Evolutionary conservation across 352 stramenopile species (phyloP).

Genomic region (Phytopythium litorale): DNA sequence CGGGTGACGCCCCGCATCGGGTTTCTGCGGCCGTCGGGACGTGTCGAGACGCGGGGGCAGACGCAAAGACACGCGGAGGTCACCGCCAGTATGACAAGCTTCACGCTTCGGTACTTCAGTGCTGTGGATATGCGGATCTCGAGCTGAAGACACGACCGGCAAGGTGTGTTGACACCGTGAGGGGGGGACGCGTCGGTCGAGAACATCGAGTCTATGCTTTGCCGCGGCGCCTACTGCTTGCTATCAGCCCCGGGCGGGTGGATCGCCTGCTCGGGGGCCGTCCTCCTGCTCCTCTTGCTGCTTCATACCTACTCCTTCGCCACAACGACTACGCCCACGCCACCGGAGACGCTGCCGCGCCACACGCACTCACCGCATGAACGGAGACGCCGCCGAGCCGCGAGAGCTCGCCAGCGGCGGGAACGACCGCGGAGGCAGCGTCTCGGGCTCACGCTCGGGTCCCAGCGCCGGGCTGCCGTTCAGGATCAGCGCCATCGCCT

Average conservation of each 20-base stretch:
- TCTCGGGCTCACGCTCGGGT: conserved; percentile 13
- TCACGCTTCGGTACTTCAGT: too few relatives aligned
- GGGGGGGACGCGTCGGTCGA: not conserved
- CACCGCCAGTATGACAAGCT: too few relatives aligned
- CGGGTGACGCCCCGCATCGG: not conserved
- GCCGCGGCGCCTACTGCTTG: not conserved
- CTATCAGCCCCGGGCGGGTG: not conserved
- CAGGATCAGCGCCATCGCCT: conserved; percentile 75
- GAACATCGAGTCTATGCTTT: conserved; percentile 1
- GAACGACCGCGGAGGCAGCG: not conserved
- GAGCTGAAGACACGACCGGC: not conserved
- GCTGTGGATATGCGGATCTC: too few relatives aligned
- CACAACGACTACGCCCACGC: not conserved
- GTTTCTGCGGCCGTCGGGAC: not conserved
- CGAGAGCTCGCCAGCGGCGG: not conserved
- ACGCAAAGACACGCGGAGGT: conserved; percentile 2
- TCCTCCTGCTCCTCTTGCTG: not conserved
- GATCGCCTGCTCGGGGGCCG: not conserved
- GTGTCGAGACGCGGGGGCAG: not conserved
- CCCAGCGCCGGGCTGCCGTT: conserved; percentile 53
- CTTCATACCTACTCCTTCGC: not conserved
- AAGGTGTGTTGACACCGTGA: too few relatives aligned
- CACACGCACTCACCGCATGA: not conserved
- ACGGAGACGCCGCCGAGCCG: not conserved
- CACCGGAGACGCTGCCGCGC: too few relatives aligned